These are phyloP conservation scores for Letharia lupina DNA, from an alignment of 495 filamentous ascomycete genomes.

Conservation along the genomic window DNA sequence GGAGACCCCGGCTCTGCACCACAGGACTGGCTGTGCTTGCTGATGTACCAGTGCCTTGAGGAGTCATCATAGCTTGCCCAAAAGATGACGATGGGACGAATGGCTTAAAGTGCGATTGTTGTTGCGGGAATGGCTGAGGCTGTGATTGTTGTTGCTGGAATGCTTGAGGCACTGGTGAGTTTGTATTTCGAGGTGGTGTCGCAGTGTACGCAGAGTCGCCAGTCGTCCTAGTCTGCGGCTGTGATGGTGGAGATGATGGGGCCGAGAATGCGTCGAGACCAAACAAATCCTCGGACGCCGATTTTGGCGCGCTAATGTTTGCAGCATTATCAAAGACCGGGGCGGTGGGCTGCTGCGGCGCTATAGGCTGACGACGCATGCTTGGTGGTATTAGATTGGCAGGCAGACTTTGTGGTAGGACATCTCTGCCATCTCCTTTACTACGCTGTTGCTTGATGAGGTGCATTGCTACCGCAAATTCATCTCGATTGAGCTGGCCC, in stretches of 20 bases:
- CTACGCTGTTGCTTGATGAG: slow-evolving; percentile 80
- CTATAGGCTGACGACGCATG: slow-evolving; percentile 61
- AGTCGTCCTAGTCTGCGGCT: slow-evolving; percentile 49
- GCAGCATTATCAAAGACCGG: slow-evolving; percentile 43
- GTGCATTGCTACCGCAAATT: slow-evolving; percentile 97
- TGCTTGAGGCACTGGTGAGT: slow-evolving; percentile 14
- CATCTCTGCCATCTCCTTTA: slow-evolving; percentile 49
- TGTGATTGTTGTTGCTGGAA: slow-evolving; percentile 30
- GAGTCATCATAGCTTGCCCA: slow-evolving; percentile 71
- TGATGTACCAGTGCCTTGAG: slow-evolving; percentile 70
- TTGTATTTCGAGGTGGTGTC: slow-evolving; percentile 31
- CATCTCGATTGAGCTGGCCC: slow-evolving; percentile 74
- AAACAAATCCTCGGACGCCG: slow-evolving; percentile 85
- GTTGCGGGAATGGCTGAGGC: slow-evolving; percentile 23
- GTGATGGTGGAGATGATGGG: slow-evolving; percentile 48
- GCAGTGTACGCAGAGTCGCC: slow-evolving; percentile 51
- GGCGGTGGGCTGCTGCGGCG: slow-evolving; percentile 41
- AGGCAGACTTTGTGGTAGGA: slow-evolving; percentile 66
- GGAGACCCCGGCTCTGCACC: slow-evolving; percentile 28
- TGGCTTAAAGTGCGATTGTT: slow-evolving; percentile 62
- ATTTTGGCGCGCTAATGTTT: slow-evolving; percentile 48
- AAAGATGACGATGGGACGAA: slow-evolving; percentile 89
- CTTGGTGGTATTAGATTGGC: slow-evolving; percentile 78
- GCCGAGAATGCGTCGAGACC: slow-evolving; percentile 63
- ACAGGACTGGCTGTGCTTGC: slow-evolving; percentile 34